Conservation (phyloP, 768 basidiomycete genomes). For the Suillus sp. region DNA sequence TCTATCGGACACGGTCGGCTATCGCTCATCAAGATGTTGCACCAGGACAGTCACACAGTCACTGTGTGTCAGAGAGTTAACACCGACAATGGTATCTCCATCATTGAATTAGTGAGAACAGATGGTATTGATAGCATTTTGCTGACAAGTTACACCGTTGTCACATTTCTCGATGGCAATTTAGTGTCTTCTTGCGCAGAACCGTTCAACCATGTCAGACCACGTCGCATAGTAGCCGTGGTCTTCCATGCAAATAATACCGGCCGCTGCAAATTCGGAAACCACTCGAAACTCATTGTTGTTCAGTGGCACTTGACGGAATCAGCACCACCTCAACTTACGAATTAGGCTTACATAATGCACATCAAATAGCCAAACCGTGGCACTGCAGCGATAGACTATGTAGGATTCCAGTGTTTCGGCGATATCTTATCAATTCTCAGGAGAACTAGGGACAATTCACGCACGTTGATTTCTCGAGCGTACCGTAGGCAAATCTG, state of each 20-base stretch:
- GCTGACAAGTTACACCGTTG: neutral
- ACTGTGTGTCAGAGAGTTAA: neutral
- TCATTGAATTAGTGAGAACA: neutral
- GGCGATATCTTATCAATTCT: constrained; percentile 1
- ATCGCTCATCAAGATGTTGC: constrained; percentile 1
- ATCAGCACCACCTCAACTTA: neutral
- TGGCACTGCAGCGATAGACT: neutral
- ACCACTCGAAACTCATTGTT: neutral
- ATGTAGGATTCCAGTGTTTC: neutral
- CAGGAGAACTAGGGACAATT: neutral
- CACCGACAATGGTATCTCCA: neutral
- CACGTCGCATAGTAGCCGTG: neutral
- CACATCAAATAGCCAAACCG: neutral
- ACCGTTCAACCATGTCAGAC: neutral
- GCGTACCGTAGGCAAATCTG: neutral
- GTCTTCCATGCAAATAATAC: neutral
- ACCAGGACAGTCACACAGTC: neutral
- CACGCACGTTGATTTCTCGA: neutral
- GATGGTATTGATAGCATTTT: neutral
- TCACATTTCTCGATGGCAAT: neutral
- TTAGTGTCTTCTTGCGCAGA: neutral
- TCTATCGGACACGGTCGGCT: neutral
- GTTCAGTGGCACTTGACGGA: neutral
- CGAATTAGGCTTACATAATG: neutral
- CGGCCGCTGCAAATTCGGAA: neutral